Percentiles rank a stretch among this genome's conserved stretches.
phyloP scores from a whole-genome alignment of 2,329 filamentous ascomycete species.

The Pseudohalonectria lignicola region DNA sequence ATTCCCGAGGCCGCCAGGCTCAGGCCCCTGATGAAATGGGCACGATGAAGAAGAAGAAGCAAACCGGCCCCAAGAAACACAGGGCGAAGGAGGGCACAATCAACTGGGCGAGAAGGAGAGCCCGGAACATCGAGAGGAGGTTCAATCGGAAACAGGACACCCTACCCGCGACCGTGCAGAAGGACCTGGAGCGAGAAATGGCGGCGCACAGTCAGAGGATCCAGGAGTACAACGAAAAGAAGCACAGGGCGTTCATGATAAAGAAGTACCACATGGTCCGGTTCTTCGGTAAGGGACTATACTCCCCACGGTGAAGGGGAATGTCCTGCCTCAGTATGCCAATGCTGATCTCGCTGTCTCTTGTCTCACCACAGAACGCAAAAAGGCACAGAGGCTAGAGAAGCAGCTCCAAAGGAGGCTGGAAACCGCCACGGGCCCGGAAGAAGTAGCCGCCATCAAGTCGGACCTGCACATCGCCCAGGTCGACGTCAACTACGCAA shows the following conservation, averaged over 20 bases:
- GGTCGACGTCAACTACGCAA: slow-evolving; percentile 66
- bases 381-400: slow-evolving; percentile 57
- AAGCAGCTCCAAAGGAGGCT: slow-evolving; percentile 55
- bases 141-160: slow-evolving; percentile 45
- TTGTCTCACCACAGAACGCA: slow-evolving; percentile 41
- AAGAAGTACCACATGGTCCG: slow-evolving; percentile 72
- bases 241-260: slow-evolving; percentile 59
- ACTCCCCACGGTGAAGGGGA: neutral
- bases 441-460: slow-evolving; percentile 40
- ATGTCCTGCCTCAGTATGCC: neutral
- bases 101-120: slow-evolving; percentile 59
- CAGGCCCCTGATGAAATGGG: slow-evolving; percentile 10
- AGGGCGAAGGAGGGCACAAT: slow-evolving; percentile 35
- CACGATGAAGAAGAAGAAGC: slow-evolving; percentile 9
- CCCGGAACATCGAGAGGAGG: slow-evolving; percentile 56
- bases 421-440: slow-evolving; percentile 34
- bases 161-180: slow-evolving; percentile 55
- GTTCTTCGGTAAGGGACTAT: slow-evolving; percentile 62
- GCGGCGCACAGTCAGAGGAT: slow-evolving; percentile 56
- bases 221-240: slow-evolving; percentile 44
- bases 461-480: slow-evolving; percentile 55
- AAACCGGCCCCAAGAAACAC: slow-evolving; percentile 19
- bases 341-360: neutral
- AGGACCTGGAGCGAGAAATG: slow-evolving; percentile 63
- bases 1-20: neutral